phyloP scores from a whole-genome alignment of 208 protist genomes.

The Wallacemonas sp. region DNA sequence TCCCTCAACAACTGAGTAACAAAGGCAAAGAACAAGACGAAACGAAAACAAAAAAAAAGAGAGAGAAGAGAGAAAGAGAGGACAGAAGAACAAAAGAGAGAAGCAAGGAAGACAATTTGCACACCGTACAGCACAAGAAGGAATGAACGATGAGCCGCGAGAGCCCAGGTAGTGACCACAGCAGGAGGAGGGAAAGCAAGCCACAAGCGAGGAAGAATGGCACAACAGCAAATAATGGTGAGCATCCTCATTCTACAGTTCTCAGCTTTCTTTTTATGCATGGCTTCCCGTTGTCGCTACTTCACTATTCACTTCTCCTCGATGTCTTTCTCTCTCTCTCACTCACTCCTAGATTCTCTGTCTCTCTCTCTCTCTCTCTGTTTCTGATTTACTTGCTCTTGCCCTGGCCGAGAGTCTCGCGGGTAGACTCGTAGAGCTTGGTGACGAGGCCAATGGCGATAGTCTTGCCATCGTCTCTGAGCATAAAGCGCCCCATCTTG shows the following conservation, averaged over 20 bases:
- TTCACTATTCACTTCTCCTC: too few relatives aligned
- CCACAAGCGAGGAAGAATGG: too few relatives aligned
- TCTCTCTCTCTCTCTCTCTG: not conserved
- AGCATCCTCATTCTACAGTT: too few relatives aligned
- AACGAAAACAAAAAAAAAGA: conserved; percentile 8
- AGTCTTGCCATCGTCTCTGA: conserved; percentile 94
- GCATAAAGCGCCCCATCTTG: conserved; percentile 96
- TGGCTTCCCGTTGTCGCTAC: too few relatives aligned
- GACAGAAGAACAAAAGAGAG: not conserved
- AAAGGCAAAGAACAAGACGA: too few relatives aligned
- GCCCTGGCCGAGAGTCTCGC: conserved; percentile 63
- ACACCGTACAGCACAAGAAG: not conserved
- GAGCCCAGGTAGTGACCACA: too few relatives aligned
- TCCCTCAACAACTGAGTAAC: too few relatives aligned
- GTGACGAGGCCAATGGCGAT: conserved; percentile 90
- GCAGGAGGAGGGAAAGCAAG: too few relatives aligned
- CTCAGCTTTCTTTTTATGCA: too few relatives aligned
- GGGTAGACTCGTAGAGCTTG: conserved; percentile 85
- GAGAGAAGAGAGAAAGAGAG: not conserved
- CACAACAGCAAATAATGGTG: too few relatives aligned
- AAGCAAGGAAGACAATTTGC: not conserved
- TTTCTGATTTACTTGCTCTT: conserved; percentile 12
- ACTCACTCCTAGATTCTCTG: not conserved
- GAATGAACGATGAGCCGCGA: too few relatives aligned
- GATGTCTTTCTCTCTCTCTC: too few relatives aligned